phyloP scores from a whole-genome alignment of 163 green algal genomes.

The Scenedesmus sp. region DNA sequence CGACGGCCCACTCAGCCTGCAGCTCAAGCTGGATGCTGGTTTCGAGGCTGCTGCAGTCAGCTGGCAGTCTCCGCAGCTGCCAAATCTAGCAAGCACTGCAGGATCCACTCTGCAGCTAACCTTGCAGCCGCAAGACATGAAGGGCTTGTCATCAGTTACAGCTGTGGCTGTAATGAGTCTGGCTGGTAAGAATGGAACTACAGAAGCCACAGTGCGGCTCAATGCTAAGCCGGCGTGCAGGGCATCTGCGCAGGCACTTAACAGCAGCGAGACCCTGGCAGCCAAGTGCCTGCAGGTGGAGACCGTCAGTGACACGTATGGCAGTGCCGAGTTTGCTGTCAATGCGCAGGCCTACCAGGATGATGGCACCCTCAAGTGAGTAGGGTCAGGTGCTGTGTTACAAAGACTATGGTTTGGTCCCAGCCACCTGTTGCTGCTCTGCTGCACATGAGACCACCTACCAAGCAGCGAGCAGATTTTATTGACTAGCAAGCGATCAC shows the following conservation, averaged over 20 bases:
- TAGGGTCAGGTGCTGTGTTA: not conserved
- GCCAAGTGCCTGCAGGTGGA: not conserved
- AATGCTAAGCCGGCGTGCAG: constrained; percentile 14
- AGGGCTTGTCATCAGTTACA: not conserved
- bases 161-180: constrained; percentile 15
- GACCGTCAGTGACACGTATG: not conserved
- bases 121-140: constrained; percentile 7
- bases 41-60: not conserved
- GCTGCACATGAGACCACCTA: not conserved
- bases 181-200: not conserved
- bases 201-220: constrained; percentile 12
- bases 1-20: constrained; percentile 5
- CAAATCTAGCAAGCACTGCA: not conserved
- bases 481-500: not conserved
- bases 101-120: not conserved
- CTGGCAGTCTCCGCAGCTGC: not conserved
- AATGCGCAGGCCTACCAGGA: constrained; percentile 6
- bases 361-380: constrained; percentile 31
- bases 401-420: no score
- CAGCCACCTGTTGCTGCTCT: not conserved
- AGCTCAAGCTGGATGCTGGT: not conserved
- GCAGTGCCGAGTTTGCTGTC: not conserved
- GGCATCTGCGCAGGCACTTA: not conserved
- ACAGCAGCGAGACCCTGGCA: not conserved
- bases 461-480: not conserved